Conservation (phyloP, 306 rosid genomes). For the Oxytropis ochrocephala region DNA sequence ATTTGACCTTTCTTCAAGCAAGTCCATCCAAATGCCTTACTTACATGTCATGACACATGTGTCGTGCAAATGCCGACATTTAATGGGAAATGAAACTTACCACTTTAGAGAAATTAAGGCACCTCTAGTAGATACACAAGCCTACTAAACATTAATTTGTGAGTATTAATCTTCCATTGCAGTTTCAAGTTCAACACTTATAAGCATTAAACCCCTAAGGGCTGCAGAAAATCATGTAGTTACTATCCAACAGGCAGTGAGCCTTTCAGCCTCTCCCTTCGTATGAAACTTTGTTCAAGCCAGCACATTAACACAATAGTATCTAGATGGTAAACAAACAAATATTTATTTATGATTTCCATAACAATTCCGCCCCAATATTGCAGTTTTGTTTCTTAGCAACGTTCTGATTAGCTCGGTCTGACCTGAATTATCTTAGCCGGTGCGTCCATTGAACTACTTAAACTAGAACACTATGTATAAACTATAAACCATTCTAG, state of each 20-base stretch:
- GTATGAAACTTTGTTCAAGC: neutral
- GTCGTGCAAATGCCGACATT: too few relatives aligned
- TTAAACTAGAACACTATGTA: slow-evolving; percentile 6
- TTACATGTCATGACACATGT: too few relatives aligned
- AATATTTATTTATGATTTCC: neutral
- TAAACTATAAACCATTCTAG: slow-evolving; percentile 1
- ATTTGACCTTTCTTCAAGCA: too few relatives aligned
- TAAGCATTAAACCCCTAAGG: neutral
- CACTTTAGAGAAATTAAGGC: too few relatives aligned
- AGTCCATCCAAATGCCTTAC: too few relatives aligned
- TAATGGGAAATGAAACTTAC: too few relatives aligned
- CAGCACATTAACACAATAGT: neutral
- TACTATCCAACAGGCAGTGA: neutral
- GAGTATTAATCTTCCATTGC: neutral
- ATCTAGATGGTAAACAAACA: neutral
- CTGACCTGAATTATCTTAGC: neutral
- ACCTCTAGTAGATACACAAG: too few relatives aligned
- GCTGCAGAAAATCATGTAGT: neutral
- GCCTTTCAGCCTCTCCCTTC: neutral
- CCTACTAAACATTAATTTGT: too few relatives aligned
- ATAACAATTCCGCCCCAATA: slow-evolving; percentile 3
- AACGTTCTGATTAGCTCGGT: neutral
- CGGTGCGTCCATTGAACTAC: neutral
- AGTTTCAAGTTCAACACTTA: slow-evolving; percentile 6
- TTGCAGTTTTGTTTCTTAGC: neutral